Evolutionary conservation across 2,329 filamentous ascomycete species (phyloP).

Genomic region (Colletotrichum destructivum): DNA sequence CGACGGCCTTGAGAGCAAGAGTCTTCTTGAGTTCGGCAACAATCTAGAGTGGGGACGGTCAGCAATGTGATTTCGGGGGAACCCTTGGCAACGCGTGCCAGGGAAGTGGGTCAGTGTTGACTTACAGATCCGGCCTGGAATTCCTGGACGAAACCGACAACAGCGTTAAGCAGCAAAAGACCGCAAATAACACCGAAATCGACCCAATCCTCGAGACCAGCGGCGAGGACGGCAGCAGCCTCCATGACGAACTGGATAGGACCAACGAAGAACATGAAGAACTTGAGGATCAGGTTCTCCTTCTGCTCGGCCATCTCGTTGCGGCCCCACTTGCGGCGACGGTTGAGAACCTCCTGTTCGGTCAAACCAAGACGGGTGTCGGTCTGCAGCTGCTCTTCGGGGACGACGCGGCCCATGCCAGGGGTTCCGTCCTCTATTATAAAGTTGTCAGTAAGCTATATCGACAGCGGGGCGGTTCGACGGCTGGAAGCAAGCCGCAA

Average conservation of each 20-base stretch:
- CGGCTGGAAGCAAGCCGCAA: neutral
- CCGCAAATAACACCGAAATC: conserved; percentile 94
- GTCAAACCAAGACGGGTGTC: conserved; percentile 81
- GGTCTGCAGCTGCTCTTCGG: conserved; percentile 84
- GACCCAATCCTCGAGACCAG: conserved; percentile 89
- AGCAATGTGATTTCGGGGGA: conserved; percentile 18
- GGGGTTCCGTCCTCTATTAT: conserved; percentile 53
- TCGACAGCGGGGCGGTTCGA: neutral
- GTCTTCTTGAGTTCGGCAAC: conserved; percentile 94
- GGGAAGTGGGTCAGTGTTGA: conserved; percentile 20
- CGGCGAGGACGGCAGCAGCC: conserved; percentile 84
- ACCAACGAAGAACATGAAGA: conserved; percentile 85
- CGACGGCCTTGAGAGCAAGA: conserved; percentile 87
- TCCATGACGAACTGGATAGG: conserved; percentile 97
- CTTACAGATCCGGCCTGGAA: conserved; percentile 82
- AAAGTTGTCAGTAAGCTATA: conserved; percentile 17
- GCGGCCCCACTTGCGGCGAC: conserved; percentile 79
- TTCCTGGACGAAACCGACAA: conserved; percentile 90
- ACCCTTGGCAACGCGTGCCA: conserved; percentile 41
- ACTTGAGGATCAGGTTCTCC: conserved; percentile 88
- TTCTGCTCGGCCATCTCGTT: conserved; percentile 96
- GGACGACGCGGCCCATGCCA: conserved; percentile 73
- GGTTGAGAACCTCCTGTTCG: conserved; percentile 74
- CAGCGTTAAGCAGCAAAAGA: conserved; percentile 86
- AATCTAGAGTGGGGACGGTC: conserved; percentile 60